Evolutionary conservation across 1,284 basidiomycete genomes (phyloP).

Genomic region (Papiliotrema nemorosa): DNA sequence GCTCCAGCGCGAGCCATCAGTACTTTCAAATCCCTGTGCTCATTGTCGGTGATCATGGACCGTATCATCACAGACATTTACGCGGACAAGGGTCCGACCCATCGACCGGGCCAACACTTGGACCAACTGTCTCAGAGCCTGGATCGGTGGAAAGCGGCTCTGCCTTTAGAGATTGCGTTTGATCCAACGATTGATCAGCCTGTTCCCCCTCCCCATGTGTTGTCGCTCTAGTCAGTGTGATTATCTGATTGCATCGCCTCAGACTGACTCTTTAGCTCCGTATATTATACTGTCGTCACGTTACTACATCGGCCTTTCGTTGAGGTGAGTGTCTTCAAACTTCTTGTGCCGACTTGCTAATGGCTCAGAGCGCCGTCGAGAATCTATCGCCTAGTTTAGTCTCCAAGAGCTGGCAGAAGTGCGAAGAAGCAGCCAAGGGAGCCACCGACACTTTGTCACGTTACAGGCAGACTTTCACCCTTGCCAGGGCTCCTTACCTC

Average conservation of each 20-base stretch:
- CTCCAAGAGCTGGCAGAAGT: slow-evolving; percentile 25
- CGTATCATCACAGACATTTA: slow-evolving; percentile 26
- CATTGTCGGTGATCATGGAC: slow-evolving; percentile 32
- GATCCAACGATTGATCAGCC: slow-evolving; percentile 15
- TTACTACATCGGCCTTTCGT: slow-evolving; percentile 40
- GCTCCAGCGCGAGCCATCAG: slow-evolving; percentile 30
- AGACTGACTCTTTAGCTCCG: slow-evolving; percentile 11
- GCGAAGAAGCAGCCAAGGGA: slow-evolving; percentile 30
- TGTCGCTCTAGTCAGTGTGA: slow-evolving; percentile 29
- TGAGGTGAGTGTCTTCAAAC: slow-evolving; percentile 17
- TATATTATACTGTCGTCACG: slow-evolving; percentile 36
- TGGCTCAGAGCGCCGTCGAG: not conserved
- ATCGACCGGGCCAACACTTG: slow-evolving; percentile 14
- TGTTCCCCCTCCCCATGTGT: slow-evolving; percentile 31
- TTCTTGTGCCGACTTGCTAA: not conserved
- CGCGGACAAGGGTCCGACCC: slow-evolving; percentile 16
- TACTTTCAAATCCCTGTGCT: slow-evolving; percentile 33
- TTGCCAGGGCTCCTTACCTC: slow-evolving; percentile 36
- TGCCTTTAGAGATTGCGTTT: slow-evolving; percentile 15
- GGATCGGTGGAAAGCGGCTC: slow-evolving; percentile 14
- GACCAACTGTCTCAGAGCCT: slow-evolving; percentile 14
- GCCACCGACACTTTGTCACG: slow-evolving; percentile 25
- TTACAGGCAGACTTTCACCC: slow-evolving; percentile 31
- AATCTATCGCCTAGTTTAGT: slow-evolving; percentile 13
- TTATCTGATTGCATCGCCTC: not conserved